These are phyloP conservation scores for Isabelozyma rhagii DNA, from an alignment of 805 yeast species.

Conservation along the genomic window DNA sequence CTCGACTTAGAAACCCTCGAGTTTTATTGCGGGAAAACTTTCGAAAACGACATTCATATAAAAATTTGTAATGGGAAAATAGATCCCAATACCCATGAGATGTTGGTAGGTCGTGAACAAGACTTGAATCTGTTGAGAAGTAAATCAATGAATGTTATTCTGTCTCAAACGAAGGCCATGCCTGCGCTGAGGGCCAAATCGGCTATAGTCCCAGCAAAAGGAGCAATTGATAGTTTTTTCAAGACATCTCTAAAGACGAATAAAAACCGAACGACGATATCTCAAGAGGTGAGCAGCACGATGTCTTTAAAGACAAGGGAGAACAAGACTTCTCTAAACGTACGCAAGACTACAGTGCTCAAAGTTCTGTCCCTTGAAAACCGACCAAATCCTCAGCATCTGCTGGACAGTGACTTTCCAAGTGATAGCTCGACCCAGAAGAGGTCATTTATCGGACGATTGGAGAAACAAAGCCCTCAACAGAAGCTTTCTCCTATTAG, in stretches of 20 bases:
- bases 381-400: too few relatives aligned
- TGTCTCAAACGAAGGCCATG: background rate
- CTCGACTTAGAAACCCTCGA: slow-evolving; percentile 40
- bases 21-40: slow-evolving; percentile 45
- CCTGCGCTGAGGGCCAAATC: background rate
- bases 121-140: slow-evolving; percentile 11
- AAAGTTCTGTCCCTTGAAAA: too few relatives aligned
- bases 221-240: slow-evolving; percentile 6
- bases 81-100: slow-evolving; percentile 58
- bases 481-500: slow-evolving; percentile 14
- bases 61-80: slow-evolving; percentile 62
- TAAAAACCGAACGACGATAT: background rate
- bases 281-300: background rate
- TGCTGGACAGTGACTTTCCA: too few relatives aligned
- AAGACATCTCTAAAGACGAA: background rate
- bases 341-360: too few relatives aligned
- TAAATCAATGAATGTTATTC: background rate
- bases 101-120: slow-evolving; percentile 47
- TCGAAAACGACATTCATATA: slow-evolving; percentile 46
- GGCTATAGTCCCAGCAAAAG: background rate
- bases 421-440: slow-evolving; percentile 1
- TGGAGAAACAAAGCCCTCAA: slow-evolving; percentile 8
- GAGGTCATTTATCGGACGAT: slow-evolving; percentile 19
- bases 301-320: too few relatives aligned
- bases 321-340: too few relatives aligned